A percentile compares a stretch with the other conserved stretches of the same genome.
Evolutionary conservation across 2,329 filamentous ascomycete species (phyloP).

Genomic region (Ophiostoma piceae): DNA sequence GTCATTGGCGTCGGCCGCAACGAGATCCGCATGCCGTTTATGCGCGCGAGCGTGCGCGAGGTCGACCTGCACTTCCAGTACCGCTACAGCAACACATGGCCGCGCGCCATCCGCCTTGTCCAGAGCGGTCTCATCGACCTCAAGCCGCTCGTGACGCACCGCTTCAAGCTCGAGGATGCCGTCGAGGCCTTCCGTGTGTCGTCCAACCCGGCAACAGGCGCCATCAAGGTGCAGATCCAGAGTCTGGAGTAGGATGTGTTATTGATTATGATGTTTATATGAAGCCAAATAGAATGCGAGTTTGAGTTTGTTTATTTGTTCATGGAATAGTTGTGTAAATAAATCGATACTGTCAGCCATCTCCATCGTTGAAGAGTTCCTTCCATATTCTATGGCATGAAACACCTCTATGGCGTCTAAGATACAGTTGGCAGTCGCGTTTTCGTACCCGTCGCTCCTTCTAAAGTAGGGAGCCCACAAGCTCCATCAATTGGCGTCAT

Average conservation of each 20-base stretch:
- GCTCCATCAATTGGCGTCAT: conserved; percentile 25
- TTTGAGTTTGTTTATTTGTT: neutral
- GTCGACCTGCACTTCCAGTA: conserved; percentile 97
- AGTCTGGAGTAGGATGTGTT: conserved; percentile 47
- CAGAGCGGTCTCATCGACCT: conserved; percentile 80
- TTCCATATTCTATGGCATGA: neutral
- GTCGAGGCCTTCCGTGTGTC: conserved; percentile 86
- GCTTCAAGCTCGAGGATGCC: conserved; percentile 79
- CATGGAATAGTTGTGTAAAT: too few species aligned
- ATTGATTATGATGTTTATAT: neutral
- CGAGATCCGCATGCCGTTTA: conserved; percentile 93
- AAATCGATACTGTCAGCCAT: too few species aligned
- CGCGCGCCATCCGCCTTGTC: conserved; percentile 80
- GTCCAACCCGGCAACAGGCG: conserved; percentile 71
- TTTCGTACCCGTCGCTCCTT: conserved; percentile 11
- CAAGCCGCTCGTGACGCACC: conserved; percentile 78
- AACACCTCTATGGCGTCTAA: neutral
- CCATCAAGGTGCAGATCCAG: conserved; percentile 97
- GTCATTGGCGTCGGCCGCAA: conserved; percentile 93
- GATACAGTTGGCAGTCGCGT: too few species aligned
- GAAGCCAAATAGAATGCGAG: neutral
- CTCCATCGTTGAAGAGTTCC: neutral
- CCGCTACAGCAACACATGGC: conserved; percentile 94
- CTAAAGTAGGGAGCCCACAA: neutral
- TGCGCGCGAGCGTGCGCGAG: conserved; percentile 84